Evolutionary conservation across 2,329 filamentous ascomycete genomes (phyloP), one percentile per base, ranked within the genome.

Genomic region (Aureobasidium sp.): DNA sequence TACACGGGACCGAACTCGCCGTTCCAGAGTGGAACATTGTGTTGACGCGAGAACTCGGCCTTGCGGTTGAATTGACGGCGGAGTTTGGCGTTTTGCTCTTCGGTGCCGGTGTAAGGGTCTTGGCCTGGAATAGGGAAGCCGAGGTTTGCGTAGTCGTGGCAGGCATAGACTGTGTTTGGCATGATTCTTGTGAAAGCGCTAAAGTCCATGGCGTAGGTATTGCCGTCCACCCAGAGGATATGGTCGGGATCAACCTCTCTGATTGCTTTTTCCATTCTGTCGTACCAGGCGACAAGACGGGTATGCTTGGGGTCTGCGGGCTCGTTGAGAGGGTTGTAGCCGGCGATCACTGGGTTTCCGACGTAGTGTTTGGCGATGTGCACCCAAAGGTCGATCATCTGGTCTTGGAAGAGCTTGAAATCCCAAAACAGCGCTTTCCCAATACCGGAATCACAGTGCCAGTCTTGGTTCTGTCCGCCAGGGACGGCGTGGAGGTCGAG

Each of bases 201-300:
- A 65, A 74, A 79, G 60, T 79, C 78, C 70, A 80, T 80, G 19
- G 79, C 74, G 60, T 80, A 82, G 0, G 79, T 82, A 68, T 82
- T 82, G 8, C 78, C 78, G 53, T 81, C 79, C 10, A 80, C 68
- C 62, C 75, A 80, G 25, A 80, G 68, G 58, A 79, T 79, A 60
- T 78, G 75, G 33, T 78, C 67, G 0, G 74, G 73, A 60, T 79
- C 77, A 21, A 78, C 66, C 4, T 67, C 66, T 6, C 77, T 70
- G 61, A 79, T 77, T 1, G 73, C 74, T 25, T 74, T 73, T 62
- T 78, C 77, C 1, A 77, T 63, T 0, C 76, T 69, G 7, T 73
- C 69, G 63, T 78, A 79, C 65, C 76, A 79, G 0, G 71, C 74
- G 9, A 72, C 73, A 0, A 78, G 70, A 0, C 75, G 69, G 25